A percentile compares a stretch with the other conserved stretches of the same genome.
Conservation (phyloP, 2,329 filamentous ascomycete species). For the Microdochium trichocladiopsis region DNA sequence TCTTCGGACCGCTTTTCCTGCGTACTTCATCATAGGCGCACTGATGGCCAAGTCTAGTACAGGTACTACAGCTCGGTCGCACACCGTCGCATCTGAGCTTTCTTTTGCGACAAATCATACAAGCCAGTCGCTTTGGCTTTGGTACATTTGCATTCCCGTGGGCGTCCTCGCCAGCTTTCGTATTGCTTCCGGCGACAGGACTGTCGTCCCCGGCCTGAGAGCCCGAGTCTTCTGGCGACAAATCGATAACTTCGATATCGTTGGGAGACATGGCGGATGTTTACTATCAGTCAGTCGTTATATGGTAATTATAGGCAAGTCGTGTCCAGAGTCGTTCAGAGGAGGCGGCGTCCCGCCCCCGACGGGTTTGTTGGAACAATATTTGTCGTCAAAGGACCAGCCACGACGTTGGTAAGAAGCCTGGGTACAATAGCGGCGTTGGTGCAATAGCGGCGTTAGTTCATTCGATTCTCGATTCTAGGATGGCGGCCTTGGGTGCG, state of each 20-base stretch:
- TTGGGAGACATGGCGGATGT: constrained; percentile 12
- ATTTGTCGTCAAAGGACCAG: no score
- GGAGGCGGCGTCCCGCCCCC: no score
- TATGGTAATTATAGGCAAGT: no score
- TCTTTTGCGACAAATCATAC: constrained; percentile 85
- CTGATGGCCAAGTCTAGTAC: constrained; percentile 75
- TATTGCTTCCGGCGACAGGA: constrained; percentile 25
- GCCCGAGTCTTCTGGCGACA: constrained; percentile 17
- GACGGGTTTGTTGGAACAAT: no score
- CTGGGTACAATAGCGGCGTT: no score
- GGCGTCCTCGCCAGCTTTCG: constrained; percentile 23
- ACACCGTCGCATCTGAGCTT: constrained; percentile 86
- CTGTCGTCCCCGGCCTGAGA: constrained; percentile 30
- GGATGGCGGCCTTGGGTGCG: no score
- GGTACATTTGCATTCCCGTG: constrained; percentile 53
- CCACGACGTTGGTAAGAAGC: no score
- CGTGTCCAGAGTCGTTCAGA: no score
- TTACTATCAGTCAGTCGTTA: no score
- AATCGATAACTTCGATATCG: constrained; percentile 8
- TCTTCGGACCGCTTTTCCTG: constrained; percentile 90
- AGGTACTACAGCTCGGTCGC: constrained; percentile 82
- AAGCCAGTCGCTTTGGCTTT: constrained; percentile 88
- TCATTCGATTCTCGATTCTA: no score
- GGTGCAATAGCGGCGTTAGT: no score
- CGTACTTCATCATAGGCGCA: constrained; percentile 90